Evolutionary conservation across 495 filamentous ascomycete species (phyloP).

Genomic region (Neurospora sp.): DNA sequence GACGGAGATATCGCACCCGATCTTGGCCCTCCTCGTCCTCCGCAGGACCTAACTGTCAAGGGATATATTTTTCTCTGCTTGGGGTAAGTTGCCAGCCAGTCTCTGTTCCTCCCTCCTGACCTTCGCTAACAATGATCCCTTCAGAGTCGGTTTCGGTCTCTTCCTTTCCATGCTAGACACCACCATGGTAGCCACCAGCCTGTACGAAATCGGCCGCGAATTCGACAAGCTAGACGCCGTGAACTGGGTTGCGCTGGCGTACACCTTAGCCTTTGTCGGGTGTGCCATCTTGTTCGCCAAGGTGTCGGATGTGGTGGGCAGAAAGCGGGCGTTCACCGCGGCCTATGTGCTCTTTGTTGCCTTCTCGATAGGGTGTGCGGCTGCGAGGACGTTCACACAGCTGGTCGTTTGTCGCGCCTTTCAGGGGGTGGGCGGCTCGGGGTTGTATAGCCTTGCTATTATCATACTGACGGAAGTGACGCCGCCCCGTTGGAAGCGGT

Average conservation of each 20-base stretch:
- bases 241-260: conserved; percentile 39
- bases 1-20: not conserved
- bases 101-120: not conserved
- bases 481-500: conserved; percentile 24
- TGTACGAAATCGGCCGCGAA: conserved; percentile 33
- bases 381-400: conserved; percentile 31
- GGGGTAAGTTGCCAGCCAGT: not conserved
- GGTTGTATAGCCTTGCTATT: conserved; percentile 39
- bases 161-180: conserved; percentile 34
- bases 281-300: conserved; percentile 39
- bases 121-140: not conserved
- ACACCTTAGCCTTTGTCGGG: conserved; percentile 35
- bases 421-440: conserved; percentile 37
- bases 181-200: conserved; percentile 37
- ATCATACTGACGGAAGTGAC: conserved; percentile 44
- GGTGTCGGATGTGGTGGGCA: conserved; percentile 44
- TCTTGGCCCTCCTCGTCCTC: not conserved
- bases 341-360: conserved; percentile 42
- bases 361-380: conserved; percentile 47
- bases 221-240: conserved; percentile 24
- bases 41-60: not conserved
- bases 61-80: not conserved
- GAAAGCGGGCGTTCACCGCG: conserved; percentile 34
- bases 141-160: conserved; percentile 16
- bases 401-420: conserved; percentile 36